Percentiles rank a stretch among this genome's conserved stretches.
These are phyloP conservation scores for Cymbidium sinense DNA, from an alignment of 106 monocot genomes.

Conservation along the genomic window DNA sequence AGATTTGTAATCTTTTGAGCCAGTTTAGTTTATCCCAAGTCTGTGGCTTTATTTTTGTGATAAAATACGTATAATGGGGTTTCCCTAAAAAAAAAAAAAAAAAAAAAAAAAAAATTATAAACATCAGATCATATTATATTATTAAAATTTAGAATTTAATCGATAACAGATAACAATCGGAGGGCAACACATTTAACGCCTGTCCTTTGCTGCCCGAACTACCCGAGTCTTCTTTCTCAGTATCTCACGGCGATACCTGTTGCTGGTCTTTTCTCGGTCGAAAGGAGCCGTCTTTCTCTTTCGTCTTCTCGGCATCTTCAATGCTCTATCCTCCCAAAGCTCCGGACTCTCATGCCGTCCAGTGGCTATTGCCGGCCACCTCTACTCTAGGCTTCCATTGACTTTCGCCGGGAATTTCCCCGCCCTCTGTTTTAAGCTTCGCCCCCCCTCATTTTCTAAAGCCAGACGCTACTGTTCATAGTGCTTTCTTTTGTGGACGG, in stretches of 20 bases:
- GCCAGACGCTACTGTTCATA: not conserved
- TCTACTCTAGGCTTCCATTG: not conserved
- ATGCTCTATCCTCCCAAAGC: not conserved
- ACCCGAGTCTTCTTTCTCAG: not conserved
- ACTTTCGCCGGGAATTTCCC: not conserved
- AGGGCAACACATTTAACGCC: not conserved
- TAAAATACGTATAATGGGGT: too few relatives aligned
- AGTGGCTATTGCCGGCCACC: not conserved
- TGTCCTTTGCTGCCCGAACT: not conserved
- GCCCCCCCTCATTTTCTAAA: not conserved
- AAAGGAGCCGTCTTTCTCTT: not conserved
- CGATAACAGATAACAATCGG: not conserved
- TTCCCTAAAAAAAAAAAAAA: too few relatives aligned
- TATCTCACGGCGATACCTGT: not conserved
- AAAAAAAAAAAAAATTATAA: too few relatives aligned
- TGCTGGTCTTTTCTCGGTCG: not conserved
- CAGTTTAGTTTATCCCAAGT: too few relatives aligned
- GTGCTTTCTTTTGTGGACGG: not conserved
- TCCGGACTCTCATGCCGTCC: not conserved
- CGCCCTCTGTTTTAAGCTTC: not conserved
- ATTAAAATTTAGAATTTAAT: too few relatives aligned
- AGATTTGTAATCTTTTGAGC: too few relatives aligned
- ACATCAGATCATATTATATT: too few relatives aligned
- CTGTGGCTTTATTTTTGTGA: too few relatives aligned
- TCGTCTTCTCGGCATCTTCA: not conserved